Evolutionary conservation across 1,284 basidiomycete genomes (phyloP).

Genomic region (Ceratobasidium sp.): DNA sequence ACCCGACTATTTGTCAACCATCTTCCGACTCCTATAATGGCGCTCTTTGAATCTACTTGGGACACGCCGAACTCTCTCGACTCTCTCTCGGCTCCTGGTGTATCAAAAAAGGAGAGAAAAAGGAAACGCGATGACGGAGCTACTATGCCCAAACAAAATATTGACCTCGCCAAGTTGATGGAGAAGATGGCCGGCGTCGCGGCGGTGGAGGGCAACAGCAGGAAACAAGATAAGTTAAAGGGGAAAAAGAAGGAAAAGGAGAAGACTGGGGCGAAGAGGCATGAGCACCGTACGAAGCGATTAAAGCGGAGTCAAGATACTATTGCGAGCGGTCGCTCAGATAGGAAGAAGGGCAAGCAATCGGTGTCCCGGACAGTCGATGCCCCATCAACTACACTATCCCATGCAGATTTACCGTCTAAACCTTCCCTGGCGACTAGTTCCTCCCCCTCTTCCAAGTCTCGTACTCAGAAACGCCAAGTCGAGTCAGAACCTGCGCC

Average conservation of each 20-base stretch:
- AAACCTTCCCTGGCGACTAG: background rate
- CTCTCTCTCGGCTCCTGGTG: background rate
- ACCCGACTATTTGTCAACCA: no score
- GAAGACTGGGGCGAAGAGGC: slow-evolving; percentile 47
- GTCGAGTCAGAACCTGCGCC: slow-evolving; percentile 6
- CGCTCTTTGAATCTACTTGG: slow-evolving; percentile 34
- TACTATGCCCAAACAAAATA: background rate
- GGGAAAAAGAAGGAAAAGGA: slow-evolving; percentile 48
- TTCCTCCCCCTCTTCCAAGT: slow-evolving; percentile 6
- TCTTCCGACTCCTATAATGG: background rate
- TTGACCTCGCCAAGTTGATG: slow-evolving; percentile 75
- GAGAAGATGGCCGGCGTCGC: slow-evolving; percentile 57
- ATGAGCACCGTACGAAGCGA: slow-evolving; percentile 12
- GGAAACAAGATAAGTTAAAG: slow-evolving; percentile 44
- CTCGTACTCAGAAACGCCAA: slow-evolving; percentile 8
- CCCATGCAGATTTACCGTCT: slow-evolving; percentile 14
- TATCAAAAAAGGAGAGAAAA: background rate
- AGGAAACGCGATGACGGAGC: slow-evolving; percentile 6
- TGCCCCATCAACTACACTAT: slow-evolving; percentile 17
- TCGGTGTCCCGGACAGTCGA: no score
- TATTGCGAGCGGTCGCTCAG: slow-evolving; percentile 50
- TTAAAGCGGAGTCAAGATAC: slow-evolving; percentile 50
- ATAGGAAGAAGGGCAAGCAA: background rate
- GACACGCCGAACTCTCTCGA: slow-evolving; percentile 10
- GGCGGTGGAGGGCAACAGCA: slow-evolving; percentile 45